A percentile compares a stretch with the other conserved stretches of the same genome.
Evolutionary conservation across 352 stramenopile species (phyloP).

Genomic region (Phytophthora pini): DNA sequence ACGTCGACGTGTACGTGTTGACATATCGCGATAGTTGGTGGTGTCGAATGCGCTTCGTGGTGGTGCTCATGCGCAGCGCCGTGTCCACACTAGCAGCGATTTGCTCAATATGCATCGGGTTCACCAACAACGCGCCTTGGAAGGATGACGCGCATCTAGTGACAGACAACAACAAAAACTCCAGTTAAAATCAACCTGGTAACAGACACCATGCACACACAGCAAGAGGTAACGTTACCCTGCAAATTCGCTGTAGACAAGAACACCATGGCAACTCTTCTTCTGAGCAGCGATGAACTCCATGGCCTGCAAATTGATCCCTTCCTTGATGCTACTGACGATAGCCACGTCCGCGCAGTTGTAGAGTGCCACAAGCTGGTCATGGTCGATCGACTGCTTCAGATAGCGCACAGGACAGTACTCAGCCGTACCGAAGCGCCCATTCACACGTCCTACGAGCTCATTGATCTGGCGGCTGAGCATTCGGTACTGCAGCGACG

Average conservation of each 20-base stretch:
- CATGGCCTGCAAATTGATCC: conserved; percentile 92
- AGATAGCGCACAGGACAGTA: conserved; percentile 91
- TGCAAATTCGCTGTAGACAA: conserved; percentile 93
- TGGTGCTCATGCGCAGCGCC: conserved; percentile 87
- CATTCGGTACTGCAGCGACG: conserved; percentile 80
- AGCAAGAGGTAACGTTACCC: conserved; percentile 42
- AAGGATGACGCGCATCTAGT: conserved; percentile 87
- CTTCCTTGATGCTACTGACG: conserved; percentile 90
- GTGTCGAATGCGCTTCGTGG: conserved; percentile 87
- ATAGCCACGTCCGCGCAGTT: conserved; percentile 89
- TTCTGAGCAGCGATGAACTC: conserved; percentile 91
- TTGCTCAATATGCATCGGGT: conserved; percentile 91
- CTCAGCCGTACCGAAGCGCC: conserved; percentile 85
- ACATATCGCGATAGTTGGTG: conserved; percentile 88
- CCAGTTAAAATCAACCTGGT: neutral
- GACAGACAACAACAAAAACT: no score
- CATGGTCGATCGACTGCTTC: conserved; percentile 85
- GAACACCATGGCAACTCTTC: conserved; percentile 82
- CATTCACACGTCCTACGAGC: conserved; percentile 90
- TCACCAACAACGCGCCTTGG: conserved; percentile 88
- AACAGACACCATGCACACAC: neutral
- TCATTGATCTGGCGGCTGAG: conserved; percentile 91
- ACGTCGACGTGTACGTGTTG: conserved; percentile 89
- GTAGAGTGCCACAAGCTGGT: conserved; percentile 91
- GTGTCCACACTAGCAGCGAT: conserved; percentile 86